A percentile compares a stretch with the other conserved stretches of the same genome.
These are phyloP conservation scores for Mucor indicus DNA, from an alignment of 371 early-diverging fungal genomes.

Conservation along the genomic window DNA sequence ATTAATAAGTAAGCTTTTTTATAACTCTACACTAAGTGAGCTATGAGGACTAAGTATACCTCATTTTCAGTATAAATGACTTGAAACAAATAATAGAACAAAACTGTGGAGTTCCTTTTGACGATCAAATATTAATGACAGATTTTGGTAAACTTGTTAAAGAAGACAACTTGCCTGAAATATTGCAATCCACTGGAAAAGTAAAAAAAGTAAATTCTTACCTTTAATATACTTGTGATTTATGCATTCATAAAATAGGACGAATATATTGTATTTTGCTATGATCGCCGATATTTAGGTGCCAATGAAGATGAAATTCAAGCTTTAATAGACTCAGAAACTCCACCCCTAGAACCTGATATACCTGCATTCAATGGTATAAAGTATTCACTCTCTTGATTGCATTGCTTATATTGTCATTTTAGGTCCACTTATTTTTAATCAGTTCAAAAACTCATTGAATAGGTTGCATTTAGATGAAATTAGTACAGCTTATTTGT, in stretches of 20 bases:
- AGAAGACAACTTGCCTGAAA: conserved; percentile 46
- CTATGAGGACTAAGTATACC: no score
- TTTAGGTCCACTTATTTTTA: not conserved
- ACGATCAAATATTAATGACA: conserved; percentile 62
- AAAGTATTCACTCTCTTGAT: not conserved
- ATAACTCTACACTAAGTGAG: no score
- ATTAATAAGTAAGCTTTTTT: no score
- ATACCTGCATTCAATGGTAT: conserved; percentile 29
- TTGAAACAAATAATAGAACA: conserved; percentile 48
- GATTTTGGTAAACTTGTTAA: conserved; percentile 55
- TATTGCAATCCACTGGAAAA: conserved; percentile 47
- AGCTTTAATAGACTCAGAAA: conserved; percentile 33
- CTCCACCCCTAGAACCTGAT: conserved; percentile 33
- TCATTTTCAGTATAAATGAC: conserved; percentile 39
- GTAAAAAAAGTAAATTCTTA: no score
- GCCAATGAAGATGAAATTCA: conserved; percentile 27
- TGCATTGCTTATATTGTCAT: not conserved
- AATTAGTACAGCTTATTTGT: conserved; percentile 17
- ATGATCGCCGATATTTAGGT: conserved; percentile 38
- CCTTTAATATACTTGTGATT: no score
- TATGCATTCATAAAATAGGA: conserved; percentile 24
- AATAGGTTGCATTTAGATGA: conserved; percentile 7
- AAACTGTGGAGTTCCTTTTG: conserved; percentile 44
- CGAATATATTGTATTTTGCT: conserved; percentile 46
- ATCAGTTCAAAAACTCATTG: conserved; percentile 1